These are phyloP conservation scores for Aquilaria malaccensis DNA, from an alignment of 345 rosid genomes.

Conservation along the genomic window DNA sequence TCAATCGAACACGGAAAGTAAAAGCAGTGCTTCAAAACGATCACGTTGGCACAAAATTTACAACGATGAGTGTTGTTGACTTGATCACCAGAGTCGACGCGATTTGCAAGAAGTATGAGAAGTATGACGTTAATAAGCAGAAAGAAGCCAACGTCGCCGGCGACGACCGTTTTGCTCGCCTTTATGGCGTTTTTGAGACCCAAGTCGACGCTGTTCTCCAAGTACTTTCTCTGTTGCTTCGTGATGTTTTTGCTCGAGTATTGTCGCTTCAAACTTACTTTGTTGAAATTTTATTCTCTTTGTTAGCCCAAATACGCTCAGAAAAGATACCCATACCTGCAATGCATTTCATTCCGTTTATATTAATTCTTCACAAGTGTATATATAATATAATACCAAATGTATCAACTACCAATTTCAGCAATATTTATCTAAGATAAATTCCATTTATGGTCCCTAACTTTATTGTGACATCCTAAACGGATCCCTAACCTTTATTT, in stretches of 20 bases:
- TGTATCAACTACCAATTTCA: too few relatives aligned
- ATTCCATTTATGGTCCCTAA: too few relatives aligned
- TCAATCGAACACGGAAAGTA: not conserved
- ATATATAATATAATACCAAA: too few relatives aligned
- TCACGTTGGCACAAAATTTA: too few relatives aligned
- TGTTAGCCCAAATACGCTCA: slow-evolving; percentile 1
- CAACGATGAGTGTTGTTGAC: slow-evolving; percentile 45
- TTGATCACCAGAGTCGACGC: slow-evolving; percentile 51
- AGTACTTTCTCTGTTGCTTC: slow-evolving; percentile 10
- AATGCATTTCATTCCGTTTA: too few relatives aligned
- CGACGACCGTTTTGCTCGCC: slow-evolving; percentile 57
- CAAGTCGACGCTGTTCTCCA: slow-evolving; percentile 37
- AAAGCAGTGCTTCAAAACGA: not conserved
- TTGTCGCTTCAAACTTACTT: not conserved
- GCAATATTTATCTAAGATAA: too few relatives aligned
- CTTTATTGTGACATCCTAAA: too few relatives aligned
- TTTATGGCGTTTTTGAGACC: slow-evolving; percentile 40
- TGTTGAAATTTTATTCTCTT: not conserved
- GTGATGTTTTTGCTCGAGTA: not conserved
- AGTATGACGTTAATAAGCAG: slow-evolving; percentile 56
- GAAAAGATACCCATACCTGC: slow-evolving; percentile 27
- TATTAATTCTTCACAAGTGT: too few relatives aligned
- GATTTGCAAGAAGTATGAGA: slow-evolving; percentile 60
- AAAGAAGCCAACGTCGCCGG: slow-evolving; percentile 45
- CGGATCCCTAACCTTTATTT: too few relatives aligned